Evolutionary conservation across 2,329 filamentous ascomycete genomes (phyloP).

Genomic region (Penicillium nordicum): DNA sequence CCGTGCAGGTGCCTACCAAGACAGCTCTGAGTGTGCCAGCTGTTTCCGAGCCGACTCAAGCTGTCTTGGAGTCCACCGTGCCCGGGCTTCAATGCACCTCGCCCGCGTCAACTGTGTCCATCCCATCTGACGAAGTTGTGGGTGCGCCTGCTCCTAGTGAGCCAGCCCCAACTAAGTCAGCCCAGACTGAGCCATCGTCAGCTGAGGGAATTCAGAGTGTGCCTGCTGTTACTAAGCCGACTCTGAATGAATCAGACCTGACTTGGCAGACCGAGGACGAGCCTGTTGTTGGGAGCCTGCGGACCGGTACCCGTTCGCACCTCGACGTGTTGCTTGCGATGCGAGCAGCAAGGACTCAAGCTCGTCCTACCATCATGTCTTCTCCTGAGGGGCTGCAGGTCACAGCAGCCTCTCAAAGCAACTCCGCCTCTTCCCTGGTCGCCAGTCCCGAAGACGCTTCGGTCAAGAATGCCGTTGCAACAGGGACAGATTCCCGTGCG

Average conservation of each 20-base stretch:
- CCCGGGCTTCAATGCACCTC: background rate
- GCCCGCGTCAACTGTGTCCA: background rate
- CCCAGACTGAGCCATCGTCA: background rate
- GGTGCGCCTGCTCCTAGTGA: background rate
- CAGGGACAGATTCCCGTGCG: conserved; percentile 6
- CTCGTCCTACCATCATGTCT: background rate
- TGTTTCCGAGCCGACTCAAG: background rate
- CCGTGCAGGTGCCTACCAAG: background rate
- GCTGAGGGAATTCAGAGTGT: background rate
- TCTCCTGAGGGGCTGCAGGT: background rate
- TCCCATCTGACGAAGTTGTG: background rate
- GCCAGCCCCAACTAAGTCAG: background rate
- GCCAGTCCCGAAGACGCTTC: conserved; percentile 1
- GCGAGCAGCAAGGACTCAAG: background rate
- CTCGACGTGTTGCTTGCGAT: background rate
- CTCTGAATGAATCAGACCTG: background rate
- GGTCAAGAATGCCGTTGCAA: background rate
- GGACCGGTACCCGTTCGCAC: background rate
- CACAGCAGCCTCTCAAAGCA: background rate
- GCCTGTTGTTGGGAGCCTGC: background rate
- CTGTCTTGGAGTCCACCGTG: background rate
- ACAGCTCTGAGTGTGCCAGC: background rate
- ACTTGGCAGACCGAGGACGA: background rate
- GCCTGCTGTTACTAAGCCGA: background rate
- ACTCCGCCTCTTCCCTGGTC: background rate